Evolutionary conservation across 2,329 filamentous ascomycete genomes (phyloP).

Genomic region (Moelleriella libera): DNA sequence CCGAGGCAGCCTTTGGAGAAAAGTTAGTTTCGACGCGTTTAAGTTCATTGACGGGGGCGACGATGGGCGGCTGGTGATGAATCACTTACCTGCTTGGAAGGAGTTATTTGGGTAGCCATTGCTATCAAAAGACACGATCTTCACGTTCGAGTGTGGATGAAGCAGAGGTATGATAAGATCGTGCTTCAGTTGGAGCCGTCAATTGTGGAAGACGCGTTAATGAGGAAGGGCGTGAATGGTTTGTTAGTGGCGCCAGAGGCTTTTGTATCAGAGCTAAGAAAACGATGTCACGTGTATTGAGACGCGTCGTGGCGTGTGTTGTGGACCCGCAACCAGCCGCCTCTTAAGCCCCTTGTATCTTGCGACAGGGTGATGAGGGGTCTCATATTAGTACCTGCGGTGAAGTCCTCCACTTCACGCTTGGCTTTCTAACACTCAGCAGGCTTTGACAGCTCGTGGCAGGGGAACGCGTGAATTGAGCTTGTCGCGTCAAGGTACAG

Average conservation of each 20-base stretch:
- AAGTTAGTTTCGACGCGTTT: conserved; percentile 16
- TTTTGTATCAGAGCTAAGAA: conserved; percentile 20
- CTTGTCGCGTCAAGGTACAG: too few species aligned
- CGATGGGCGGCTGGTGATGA: background rate
- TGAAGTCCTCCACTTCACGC: too few species aligned
- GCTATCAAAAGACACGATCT: conserved; percentile 11
- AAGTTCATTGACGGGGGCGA: background rate
- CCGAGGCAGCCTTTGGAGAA: conserved; percentile 60
- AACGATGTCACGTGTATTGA: conserved; percentile 22
- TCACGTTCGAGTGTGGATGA: conserved; percentile 1
- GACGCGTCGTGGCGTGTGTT: conserved; percentile 20
- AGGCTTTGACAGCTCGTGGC: too few species aligned
- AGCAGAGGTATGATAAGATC: conserved; percentile 7
- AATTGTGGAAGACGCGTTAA: conserved; percentile 13
- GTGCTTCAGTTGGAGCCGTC: conserved; percentile 2
- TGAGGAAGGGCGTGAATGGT: conserved; percentile 7
- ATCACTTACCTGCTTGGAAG: conserved; percentile 41
- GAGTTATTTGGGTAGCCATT: conserved; percentile 64
- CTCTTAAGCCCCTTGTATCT: background rate
- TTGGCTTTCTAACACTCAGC: too few species aligned
- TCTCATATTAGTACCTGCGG: too few species aligned
- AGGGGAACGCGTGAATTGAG: too few species aligned
- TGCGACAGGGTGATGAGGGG: too few species aligned
- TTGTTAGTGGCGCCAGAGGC: conserved; percentile 15
- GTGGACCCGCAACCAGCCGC: background rate